Percentiles rank a stretch among this genome's conserved stretches.
These are phyloP conservation scores for Gypsophila paniculata DNA, from an alignment of 179 eudicot genomes.

Conservation along the genomic window DNA sequence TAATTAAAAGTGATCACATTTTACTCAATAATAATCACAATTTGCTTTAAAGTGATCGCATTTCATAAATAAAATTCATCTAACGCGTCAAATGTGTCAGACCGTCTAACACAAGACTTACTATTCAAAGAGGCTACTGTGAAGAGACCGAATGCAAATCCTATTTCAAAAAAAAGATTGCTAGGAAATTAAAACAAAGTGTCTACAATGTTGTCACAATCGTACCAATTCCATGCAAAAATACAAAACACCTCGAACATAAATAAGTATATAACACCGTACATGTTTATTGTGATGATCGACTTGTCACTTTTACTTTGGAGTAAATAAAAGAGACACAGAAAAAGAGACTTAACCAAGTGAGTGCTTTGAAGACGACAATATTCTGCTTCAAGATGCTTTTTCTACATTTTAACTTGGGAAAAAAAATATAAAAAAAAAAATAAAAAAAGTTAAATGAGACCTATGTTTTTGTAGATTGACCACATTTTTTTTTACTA, in stretches of 20 bases:
- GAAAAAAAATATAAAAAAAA: background rate
- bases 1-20: too few relatives aligned
- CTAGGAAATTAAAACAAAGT: slow-evolving; percentile 12
- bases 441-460: background rate
- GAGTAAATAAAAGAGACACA: slow-evolving; percentile 18
- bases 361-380: slow-evolving; percentile 12
- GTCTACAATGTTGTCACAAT: slow-evolving; percentile 34
- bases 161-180: too few relatives aligned
- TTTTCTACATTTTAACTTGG: background rate
- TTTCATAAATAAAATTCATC: too few relatives aligned
- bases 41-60: too few relatives aligned
- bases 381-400: slow-evolving; percentile 25
- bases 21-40: too few relatives aligned
- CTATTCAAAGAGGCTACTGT: too few relatives aligned
- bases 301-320: slow-evolving; percentile 35
- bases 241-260: slow-evolving; percentile 13
- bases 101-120: too few relatives aligned
- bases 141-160: too few relatives aligned
- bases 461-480: background rate
- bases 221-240: slow-evolving; percentile 43
- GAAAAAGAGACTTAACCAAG: slow-evolving; percentile 13
- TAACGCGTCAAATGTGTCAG: too few relatives aligned
- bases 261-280: slow-evolving; percentile 3
- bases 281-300: background rate
- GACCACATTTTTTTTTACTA: slow-evolving; percentile 10